Evolutionary conservation across 179 eudicot genomes (phyloP).

Genomic region (Sideroxylon spinosum): DNA sequence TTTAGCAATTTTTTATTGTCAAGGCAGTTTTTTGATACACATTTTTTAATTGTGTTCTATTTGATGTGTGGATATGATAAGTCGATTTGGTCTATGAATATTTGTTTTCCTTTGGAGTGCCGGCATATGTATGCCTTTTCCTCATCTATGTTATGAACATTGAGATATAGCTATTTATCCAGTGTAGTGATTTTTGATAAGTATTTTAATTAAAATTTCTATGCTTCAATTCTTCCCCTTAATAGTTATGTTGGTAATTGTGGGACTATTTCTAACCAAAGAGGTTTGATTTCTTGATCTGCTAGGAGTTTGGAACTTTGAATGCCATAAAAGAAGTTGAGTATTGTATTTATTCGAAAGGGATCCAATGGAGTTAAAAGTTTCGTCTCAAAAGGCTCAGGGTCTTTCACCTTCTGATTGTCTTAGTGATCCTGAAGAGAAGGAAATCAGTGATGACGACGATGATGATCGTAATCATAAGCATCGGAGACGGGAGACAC

Average conservation of each 20-base stretch:
- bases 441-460: slow-evolving; percentile 85
- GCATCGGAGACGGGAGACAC: slow-evolving; percentile 80
- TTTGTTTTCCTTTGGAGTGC: background rate
- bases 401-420: slow-evolving; percentile 57
- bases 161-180: background rate
- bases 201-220: no score
- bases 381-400: slow-evolving; percentile 37
- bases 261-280: background rate
- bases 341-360: background rate
- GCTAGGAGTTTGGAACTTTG: background rate
- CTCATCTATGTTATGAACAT: background rate
- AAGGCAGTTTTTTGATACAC: background rate
- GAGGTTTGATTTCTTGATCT: slow-evolving; percentile 1
- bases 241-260: slow-evolving; percentile 9
- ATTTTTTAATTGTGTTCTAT: background rate
- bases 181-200: background rate
- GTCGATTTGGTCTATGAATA: slow-evolving; percentile 1
- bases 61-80: background rate
- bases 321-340: background rate
- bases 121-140: background rate
- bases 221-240: background rate
- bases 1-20: background rate
- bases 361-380: slow-evolving; percentile 57
- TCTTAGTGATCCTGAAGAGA: slow-evolving; percentile 77
- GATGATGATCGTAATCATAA: slow-evolving; percentile 99